Evolutionary conservation across 2,329 filamentous ascomycete genomes (phyloP).

Genomic region (Stagonosporopsis vannaccii): DNA sequence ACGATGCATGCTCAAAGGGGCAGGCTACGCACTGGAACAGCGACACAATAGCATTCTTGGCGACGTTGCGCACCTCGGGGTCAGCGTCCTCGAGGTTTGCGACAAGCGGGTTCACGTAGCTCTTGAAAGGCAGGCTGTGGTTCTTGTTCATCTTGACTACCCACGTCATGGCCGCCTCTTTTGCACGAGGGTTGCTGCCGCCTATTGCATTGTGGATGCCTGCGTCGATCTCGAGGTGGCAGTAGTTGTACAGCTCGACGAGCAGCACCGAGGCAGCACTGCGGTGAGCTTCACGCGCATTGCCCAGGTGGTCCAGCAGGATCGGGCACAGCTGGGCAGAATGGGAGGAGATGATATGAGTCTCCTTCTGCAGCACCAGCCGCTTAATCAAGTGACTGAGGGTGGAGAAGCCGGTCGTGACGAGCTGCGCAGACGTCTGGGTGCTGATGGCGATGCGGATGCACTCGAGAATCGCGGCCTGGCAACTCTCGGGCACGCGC

Average conservation of each 20-base stretch:
- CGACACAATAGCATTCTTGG: conserved; percentile 83
- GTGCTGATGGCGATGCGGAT: conserved; percentile 77
- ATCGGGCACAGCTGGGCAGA: conserved; percentile 74
- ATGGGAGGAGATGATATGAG: conserved; percentile 72
- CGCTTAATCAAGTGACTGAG: conserved; percentile 88
- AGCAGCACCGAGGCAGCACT: conserved; percentile 77
- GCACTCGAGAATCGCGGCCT: conserved; percentile 81
- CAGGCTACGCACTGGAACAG: conserved; percentile 72
- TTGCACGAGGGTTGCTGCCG: conserved; percentile 82
- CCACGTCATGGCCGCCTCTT: conserved; percentile 87
- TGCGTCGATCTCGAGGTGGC: conserved; percentile 77
- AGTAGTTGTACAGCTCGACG: conserved; percentile 75
- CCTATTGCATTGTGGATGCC: conserved; percentile 78
- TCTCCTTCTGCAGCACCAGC: conserved; percentile 83
- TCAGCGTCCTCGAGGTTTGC: conserved; percentile 90
- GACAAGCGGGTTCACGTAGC: conserved; percentile 83
- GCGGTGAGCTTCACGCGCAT: conserved; percentile 85
- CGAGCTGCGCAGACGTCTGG: conserved; percentile 74
- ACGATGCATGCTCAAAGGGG: neutral
- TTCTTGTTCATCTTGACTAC: conserved; percentile 85
- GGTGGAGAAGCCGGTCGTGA: conserved; percentile 84
- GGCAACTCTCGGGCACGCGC: conserved; percentile 78
- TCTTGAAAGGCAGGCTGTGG: conserved; percentile 79
- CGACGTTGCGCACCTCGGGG: conserved; percentile 82
- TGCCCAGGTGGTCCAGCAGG: conserved; percentile 84